phyloP scores from a whole-genome alignment of 2,329 filamentous ascomycete species.

The Tolypocladium pustulatum region DNA sequence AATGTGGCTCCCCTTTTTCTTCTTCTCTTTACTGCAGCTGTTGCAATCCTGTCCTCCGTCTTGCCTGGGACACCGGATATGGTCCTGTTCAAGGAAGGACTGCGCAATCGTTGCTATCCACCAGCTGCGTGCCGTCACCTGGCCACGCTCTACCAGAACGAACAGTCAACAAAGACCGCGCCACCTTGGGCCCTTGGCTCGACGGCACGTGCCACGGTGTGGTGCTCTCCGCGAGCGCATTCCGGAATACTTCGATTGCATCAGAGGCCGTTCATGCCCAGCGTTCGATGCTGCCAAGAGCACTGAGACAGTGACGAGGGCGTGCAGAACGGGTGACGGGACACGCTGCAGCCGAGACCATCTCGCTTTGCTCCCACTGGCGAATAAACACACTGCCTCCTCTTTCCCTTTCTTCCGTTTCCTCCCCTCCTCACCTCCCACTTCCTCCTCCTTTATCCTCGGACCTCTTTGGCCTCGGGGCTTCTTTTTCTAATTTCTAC shows the following conservation, averaged over 20 bases:
- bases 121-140: not conserved
- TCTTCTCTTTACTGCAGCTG: too few relatives aligned
- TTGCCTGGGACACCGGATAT: too few relatives aligned
- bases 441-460: not conserved
- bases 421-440: not conserved
- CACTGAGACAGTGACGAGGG: not conserved
- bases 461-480: not conserved
- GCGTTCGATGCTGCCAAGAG: not conserved
- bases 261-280: too few relatives aligned
- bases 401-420: not conserved
- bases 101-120: not conserved
- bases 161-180: not conserved
- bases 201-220: not conserved
- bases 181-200: not conserved
- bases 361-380: not conserved
- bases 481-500: not conserved
- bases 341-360: not conserved
- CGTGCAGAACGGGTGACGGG: not conserved
- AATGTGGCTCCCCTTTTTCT: not conserved
- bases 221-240: not conserved
- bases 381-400: not conserved
- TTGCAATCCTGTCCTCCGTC: not conserved
- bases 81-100: too few relatives aligned
- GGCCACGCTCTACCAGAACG: not conserved
- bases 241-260: not conserved